A percentile compares a stretch with the other conserved stretches of the same genome.
Conservation (phyloP, 2,329 filamentous ascomycete species). For the Claviceps quebecensis region DNA sequence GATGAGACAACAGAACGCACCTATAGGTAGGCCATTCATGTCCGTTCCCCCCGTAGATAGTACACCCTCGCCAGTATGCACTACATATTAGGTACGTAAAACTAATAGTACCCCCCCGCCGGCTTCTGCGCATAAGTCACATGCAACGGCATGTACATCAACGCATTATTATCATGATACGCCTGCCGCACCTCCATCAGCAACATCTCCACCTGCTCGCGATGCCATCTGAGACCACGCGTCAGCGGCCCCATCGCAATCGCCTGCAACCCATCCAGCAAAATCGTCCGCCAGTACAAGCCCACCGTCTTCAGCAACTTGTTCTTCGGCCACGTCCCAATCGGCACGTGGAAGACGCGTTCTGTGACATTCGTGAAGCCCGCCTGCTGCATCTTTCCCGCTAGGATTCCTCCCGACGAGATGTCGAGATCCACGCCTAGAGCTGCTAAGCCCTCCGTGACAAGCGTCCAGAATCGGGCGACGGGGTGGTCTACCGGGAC, state of each 20-base stretch:
- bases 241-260: conserved; percentile 39
- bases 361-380: conserved; percentile 39
- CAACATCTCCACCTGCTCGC: conserved; percentile 33
- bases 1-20: no score
- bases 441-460: conserved; percentile 27
- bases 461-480: conserved; percentile 31
- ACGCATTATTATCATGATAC: conserved; percentile 29
- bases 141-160: conserved; percentile 42
- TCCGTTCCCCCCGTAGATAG: not conserved
- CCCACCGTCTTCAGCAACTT: conserved; percentile 36
- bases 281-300: conserved; percentile 35
- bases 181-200: conserved; percentile 33
- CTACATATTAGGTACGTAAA: not conserved
- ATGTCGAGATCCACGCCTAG: conserved; percentile 34
- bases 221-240: conserved; percentile 32
- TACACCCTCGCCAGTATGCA: no score
- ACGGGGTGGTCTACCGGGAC: conserved; percentile 27
- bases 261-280: conserved; percentile 35
- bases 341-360: conserved; percentile 35
- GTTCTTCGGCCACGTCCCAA: conserved; percentile 41
- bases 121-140: conserved; percentile 42
- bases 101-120: not conserved
- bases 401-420: conserved; percentile 26
- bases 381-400: conserved; percentile 31
- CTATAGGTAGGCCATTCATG: not conserved